phyloP scores from a whole-genome alignment of 306 rosid genomes.

The Ormosia emarginata region DNA sequence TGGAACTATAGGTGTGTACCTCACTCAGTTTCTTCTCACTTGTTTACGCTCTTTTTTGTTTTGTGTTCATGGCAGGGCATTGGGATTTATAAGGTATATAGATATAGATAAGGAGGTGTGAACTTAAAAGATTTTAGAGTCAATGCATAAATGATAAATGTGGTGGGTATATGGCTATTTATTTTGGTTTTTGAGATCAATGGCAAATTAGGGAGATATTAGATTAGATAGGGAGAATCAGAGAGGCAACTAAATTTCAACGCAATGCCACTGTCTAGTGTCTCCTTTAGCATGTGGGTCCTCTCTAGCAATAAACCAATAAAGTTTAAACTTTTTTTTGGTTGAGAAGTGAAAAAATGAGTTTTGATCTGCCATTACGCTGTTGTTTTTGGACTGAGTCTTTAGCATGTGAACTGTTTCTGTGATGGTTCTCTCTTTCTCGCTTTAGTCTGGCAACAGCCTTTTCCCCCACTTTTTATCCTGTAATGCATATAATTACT shows the following conservation, averaged over 20 bases:
- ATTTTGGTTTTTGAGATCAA: too few relatives aligned
- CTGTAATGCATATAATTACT: neutral
- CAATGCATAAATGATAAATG: too few relatives aligned
- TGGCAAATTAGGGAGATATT: too few relatives aligned
- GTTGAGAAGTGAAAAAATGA: neutral
- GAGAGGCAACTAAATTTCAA: slow-evolving; percentile 18
- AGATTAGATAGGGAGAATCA: slow-evolving; percentile 21
- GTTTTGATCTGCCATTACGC: neutral
- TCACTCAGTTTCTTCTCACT: too few relatives aligned
- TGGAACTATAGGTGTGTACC: too few relatives aligned
- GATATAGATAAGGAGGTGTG: too few relatives aligned
- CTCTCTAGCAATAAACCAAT: slow-evolving; percentile 36
- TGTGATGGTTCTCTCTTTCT: neutral
- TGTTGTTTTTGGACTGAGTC: neutral
- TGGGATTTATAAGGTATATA: too few relatives aligned
- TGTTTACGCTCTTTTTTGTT: too few relatives aligned
- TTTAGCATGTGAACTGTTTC: neutral
- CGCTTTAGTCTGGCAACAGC: neutral
- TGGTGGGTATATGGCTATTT: too few relatives aligned
- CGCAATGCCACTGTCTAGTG: neutral
- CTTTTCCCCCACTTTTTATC: neutral
- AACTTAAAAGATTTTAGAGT: too few relatives aligned
- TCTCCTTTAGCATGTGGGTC: slow-evolving; percentile 41
- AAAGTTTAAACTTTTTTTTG: slow-evolving; percentile 19
- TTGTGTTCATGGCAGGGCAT: too few relatives aligned